Evolutionary conservation across 495 filamentous ascomycete species (phyloP), one percentile per base, ranked within the genome.

Genomic region (Extremus antarcticus): DNA sequence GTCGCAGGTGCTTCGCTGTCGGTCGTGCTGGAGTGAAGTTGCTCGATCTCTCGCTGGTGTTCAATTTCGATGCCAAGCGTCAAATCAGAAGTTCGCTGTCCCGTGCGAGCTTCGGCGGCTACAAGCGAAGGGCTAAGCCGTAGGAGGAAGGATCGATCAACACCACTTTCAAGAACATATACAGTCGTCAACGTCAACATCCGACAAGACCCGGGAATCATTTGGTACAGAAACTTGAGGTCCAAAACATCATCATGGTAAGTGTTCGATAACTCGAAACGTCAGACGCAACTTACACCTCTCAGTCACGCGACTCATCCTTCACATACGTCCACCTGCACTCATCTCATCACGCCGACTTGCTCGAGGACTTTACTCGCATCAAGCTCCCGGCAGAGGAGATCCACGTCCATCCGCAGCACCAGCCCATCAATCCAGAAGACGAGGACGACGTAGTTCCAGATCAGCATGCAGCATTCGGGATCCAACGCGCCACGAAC

Each of bases 371-470:
- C 56, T 72, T 72, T 56, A 68, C 60, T 13, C 51, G 55, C 60
- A 17, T 35, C 43, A 24, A 45, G 25, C 66, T 72, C 15, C 43
- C 61, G 16, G 51, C 64, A 45, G 69, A 71, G 68, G 87, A 94
- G 52, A 88, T 98, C 69, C 89, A 90, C 73, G 86, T 98, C 3
- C 80, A 86, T 8, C 85, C 86, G 1, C 87, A 96, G 54, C 81
- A 90, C 69, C 89, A 94, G 68, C 92, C 92, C 0, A 76, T 90
- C 47, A 96, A 96, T 69, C 92, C 92, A 0, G 92, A 97, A 71
- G 92, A 98, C 66, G 92, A 98, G 71, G 92, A 98, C 63, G 92
- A 97, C 56, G 68, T 98, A 2, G 90, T 98, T 11, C 92, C 92
- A 0, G 90, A 97, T 64, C 90, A 95, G 74, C 92, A 98, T 69